Evolutionary conservation across 441 rosid species (phyloP).

Genomic region (Brassica balearica): DNA sequence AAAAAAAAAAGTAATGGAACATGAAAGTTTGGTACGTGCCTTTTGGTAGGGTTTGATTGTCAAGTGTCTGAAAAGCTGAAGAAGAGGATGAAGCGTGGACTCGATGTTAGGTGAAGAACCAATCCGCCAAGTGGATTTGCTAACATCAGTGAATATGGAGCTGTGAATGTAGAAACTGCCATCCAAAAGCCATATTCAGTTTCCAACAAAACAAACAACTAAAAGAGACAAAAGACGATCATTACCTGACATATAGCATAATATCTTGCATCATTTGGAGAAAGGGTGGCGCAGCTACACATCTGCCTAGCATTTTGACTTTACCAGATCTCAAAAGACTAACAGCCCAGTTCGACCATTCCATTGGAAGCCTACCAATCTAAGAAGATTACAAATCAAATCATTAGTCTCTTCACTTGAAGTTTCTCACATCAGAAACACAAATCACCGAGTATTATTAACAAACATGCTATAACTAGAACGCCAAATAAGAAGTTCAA

Average conservation of each 20-base stretch:
- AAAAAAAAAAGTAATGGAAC: conserved; percentile 2
- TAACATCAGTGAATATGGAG: conserved; percentile 55
- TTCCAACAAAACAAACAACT: conserved; percentile 12
- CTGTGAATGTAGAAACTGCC: conserved; percentile 67
- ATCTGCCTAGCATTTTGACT: conserved; percentile 62
- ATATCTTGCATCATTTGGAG: conserved; percentile 65
- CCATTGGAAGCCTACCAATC: conserved; percentile 84
- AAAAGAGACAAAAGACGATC: neutral
- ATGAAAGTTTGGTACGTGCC: conserved; percentile 38
- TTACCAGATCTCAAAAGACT: conserved; percentile 55
- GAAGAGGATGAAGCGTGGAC: conserved; percentile 60
- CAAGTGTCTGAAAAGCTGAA: conserved; percentile 58
- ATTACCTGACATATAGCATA: conserved; percentile 64
- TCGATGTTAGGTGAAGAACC: conserved; percentile 53
- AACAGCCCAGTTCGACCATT: conserved; percentile 65
- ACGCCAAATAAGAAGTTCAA: too few relatives aligned
- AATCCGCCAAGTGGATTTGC: conserved; percentile 58
- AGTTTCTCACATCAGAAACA: too few relatives aligned
- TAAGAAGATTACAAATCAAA: conserved; percentile 24
- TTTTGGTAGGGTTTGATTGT: conserved; percentile 58
- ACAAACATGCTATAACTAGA: too few relatives aligned
- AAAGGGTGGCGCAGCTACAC: conserved; percentile 57
- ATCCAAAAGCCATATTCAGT: conserved; percentile 36
- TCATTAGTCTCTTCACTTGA: neutral
- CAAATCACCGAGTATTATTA: neutral